Percentiles rank a stretch among this genome's conserved stretches.
These are phyloP conservation scores for Xylaria multiplex DNA, from an alignment of 2,329 filamentous ascomycete species.

Conservation along the genomic window DNA sequence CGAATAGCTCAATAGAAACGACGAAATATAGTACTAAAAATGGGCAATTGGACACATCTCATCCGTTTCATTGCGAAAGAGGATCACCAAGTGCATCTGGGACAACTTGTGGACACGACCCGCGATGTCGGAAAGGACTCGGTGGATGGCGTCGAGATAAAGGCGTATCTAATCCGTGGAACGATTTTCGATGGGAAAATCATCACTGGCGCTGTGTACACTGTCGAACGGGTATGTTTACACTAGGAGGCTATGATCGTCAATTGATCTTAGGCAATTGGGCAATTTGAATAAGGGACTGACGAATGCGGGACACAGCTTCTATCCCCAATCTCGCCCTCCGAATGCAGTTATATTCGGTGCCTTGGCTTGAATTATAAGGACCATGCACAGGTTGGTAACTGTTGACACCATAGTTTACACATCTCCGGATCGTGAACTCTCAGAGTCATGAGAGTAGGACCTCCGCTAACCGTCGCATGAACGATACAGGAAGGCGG, in stretches of 20 bases:
- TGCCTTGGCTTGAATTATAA: slow-evolving; percentile 35
- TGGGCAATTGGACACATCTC: slow-evolving; percentile 37
- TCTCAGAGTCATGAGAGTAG: neutral
- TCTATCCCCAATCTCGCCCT: slow-evolving; percentile 30
- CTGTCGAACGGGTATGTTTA: slow-evolving; percentile 30
- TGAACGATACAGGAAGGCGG: slow-evolving; percentile 28
- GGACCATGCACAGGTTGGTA: slow-evolving; percentile 33
- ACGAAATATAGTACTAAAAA: slow-evolving; percentile 5
- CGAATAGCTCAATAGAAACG: neutral
- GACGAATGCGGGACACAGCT: slow-evolving; percentile 16
- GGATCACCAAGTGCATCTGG: slow-evolving; percentile 32
- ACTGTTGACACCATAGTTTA: neutral
- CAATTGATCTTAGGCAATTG: neutral
- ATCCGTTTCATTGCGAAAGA: slow-evolving; percentile 37
- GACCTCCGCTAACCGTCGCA: neutral
- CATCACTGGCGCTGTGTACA: slow-evolving; percentile 24
- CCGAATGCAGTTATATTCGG: slow-evolving; percentile 34
- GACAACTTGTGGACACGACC: slow-evolving; percentile 33
- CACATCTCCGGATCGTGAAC: neutral
- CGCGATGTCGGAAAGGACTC: slow-evolving; percentile 34
- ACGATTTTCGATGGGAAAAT: slow-evolving; percentile 30
- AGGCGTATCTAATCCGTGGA: slow-evolving; percentile 33
- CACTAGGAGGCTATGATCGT: neutral
- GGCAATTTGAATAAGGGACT: neutral
- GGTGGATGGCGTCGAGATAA: slow-evolving; percentile 33